These are phyloP conservation scores for Neocatenulostroma microsporum DNA, from an alignment of 2,329 filamentous ascomycete species.

Conservation along the genomic window DNA sequence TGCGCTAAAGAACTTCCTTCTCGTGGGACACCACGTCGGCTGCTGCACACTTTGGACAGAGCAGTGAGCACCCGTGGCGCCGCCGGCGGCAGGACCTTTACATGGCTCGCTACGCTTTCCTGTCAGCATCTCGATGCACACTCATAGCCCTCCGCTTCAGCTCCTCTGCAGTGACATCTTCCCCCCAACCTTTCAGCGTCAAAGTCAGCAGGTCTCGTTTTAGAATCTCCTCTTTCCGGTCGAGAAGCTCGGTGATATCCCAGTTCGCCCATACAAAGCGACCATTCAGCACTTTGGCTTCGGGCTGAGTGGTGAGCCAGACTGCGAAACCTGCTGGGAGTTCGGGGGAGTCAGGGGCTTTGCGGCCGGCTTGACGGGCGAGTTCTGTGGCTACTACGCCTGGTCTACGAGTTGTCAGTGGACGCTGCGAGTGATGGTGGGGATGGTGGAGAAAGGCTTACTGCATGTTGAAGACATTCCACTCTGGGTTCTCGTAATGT, in stretches of 20 bases:
- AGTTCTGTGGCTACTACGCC: constrained; percentile 13
- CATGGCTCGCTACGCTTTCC: not conserved
- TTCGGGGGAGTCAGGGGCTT: constrained; percentile 11
- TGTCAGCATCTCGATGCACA: not conserved
- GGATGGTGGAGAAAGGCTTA: constrained; percentile 3
- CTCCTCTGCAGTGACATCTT: constrained; percentile 6
- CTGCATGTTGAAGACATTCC: constrained; percentile 15
- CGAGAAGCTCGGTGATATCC: constrained; percentile 19
- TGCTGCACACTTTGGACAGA: no score
- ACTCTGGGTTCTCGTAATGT: constrained; percentile 10
- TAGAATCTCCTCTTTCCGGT: constrained; percentile 9
- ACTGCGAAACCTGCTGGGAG: constrained; percentile 11
- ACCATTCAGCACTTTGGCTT: constrained; percentile 10
- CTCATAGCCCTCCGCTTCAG: constrained; percentile 3
- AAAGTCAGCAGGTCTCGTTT: constrained; percentile 2
- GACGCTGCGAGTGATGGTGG: not conserved
- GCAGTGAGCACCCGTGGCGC: no score
- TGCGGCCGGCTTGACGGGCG: constrained; percentile 10
- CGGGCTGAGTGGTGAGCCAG: constrained; percentile 5
- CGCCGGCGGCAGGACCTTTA: no score
- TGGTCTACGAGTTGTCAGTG: not conserved
- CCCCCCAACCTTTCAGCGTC: constrained; percentile 6
- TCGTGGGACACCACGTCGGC: no score
- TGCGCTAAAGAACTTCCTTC: no score
- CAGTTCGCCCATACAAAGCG: constrained; percentile 19